Conservation (phyloP, 305 asterid genomes). For the Andrographis paniculata region DNA sequence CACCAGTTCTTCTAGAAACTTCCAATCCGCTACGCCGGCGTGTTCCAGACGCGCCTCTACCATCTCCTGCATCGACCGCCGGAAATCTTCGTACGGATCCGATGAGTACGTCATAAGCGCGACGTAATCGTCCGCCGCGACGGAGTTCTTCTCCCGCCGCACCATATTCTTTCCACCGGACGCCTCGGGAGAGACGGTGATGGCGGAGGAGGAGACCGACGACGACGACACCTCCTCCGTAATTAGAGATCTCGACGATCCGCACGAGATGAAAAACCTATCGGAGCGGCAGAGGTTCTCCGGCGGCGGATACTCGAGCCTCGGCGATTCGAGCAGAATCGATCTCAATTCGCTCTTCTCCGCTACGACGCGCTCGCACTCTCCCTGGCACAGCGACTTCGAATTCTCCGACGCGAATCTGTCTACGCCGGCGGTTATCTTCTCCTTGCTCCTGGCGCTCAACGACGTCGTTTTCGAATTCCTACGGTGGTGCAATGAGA, state of each 20-base stretch:
- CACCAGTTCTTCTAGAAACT: conserved; percentile 71
- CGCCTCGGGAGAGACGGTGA: conserved; percentile 9
- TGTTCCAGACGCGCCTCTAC: conserved; percentile 61
- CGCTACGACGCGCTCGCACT: conserved; percentile 12
- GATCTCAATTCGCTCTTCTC: conserved; percentile 15
- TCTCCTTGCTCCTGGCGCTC: not conserved
- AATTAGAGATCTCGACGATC: conserved; percentile 43
- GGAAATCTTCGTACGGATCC: conserved; percentile 73
- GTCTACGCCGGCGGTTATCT: not conserved
- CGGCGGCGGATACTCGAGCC: conserved; percentile 32
- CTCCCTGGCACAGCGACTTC: not conserved
- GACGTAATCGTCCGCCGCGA: conserved; percentile 36
- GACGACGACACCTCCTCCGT: conserved; percentile 33
- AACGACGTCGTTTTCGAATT: not conserved
- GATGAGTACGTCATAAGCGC: conserved; percentile 64
- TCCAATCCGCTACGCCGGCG: conserved; percentile 62
- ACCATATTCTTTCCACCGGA: not conserved
- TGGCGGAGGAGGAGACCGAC: conserved; percentile 18
- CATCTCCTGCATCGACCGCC: conserved; percentile 92
- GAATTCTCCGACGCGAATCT: not conserved
- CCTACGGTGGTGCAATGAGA: not conserved
- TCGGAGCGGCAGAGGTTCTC: conserved; percentile 32
- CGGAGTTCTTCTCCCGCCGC: not conserved
- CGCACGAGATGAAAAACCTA: conserved; percentile 39
- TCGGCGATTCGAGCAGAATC: conserved; percentile 25